Evolutionary conservation across 306 rosid genomes (phyloP).

Genomic region (Urtica urens): DNA sequence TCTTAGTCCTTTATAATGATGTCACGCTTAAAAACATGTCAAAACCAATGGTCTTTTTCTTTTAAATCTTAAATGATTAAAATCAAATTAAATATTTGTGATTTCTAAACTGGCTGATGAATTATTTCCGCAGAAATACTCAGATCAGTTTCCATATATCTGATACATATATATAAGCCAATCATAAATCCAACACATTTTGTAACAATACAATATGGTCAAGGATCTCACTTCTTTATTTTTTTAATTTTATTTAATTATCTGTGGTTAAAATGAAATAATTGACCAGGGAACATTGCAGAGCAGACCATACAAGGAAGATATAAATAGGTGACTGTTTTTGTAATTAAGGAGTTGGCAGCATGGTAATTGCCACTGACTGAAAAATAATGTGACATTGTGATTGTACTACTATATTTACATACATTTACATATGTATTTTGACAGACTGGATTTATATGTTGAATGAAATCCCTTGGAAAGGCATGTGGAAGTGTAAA

Average conservation of each 20-base stretch:
- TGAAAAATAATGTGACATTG: constrained; percentile 21
- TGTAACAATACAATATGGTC: no score
- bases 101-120: no score
- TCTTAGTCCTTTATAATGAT: no score
- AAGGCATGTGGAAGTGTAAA: constrained; percentile 33
- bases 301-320: not conserved
- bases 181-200: no score
- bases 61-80: no score
- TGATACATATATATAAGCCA: no score
- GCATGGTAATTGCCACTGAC: constrained; percentile 11
- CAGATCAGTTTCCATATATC: no score
- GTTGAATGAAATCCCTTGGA: constrained; percentile 18
- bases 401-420: constrained; percentile 16
- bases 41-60: no score
- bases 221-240: not conserved
- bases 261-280: not conserved
- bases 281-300: not conserved
- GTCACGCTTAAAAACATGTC: no score
- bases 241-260: not conserved
- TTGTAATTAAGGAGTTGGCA: constrained; percentile 12
- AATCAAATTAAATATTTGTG: no score
- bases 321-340: not conserved
- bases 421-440: not conserved
- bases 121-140: no score
- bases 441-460: constrained; percentile 36